These are phyloP conservation scores for Melaleuca alternifolia DNA, from an alignment of 345 rosid genomes.

Conservation along the genomic window DNA sequence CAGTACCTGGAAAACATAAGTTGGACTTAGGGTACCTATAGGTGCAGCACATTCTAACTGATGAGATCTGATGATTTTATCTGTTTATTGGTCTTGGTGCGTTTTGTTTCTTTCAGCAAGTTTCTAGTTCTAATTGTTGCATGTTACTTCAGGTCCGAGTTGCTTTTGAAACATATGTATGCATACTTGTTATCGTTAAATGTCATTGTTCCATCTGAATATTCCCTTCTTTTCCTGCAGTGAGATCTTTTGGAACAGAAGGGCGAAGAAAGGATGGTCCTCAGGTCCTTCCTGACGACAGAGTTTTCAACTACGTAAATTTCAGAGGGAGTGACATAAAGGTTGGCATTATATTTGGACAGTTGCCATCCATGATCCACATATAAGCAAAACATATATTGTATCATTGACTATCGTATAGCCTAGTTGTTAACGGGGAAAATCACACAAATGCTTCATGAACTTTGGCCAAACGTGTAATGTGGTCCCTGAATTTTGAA, in stretches of 20 bases:
- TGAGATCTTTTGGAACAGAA: slow-evolving; percentile 49
- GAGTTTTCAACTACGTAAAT: slow-evolving; percentile 28
- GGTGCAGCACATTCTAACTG: not conserved
- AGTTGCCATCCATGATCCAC: not conserved
- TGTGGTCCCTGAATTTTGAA: too few species aligned
- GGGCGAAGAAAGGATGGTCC: slow-evolving; percentile 45
- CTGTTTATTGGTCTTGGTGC: not conserved
- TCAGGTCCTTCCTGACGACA: slow-evolving; percentile 27
- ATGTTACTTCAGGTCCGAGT: not conserved
- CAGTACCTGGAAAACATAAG: not conserved
- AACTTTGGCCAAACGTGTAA: too few species aligned
- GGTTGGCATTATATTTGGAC: slow-evolving; percentile 6
- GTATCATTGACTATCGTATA: not conserved
- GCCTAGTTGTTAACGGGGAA: not conserved
- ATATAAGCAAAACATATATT: not conserved
- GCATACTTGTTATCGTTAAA: not conserved
- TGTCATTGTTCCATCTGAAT: not conserved
- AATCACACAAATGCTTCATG: too few species aligned
- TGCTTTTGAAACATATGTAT: not conserved
- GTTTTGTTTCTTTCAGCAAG: not conserved
- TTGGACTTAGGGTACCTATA: not conserved
- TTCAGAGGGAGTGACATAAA: slow-evolving; percentile 48
- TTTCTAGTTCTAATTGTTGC: not conserved
- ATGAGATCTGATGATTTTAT: not conserved
- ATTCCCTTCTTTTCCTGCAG: slow-evolving; percentile 8